phyloP scores from a whole-genome alignment of 305 asterid species.

The Salvia sclarea region DNA sequence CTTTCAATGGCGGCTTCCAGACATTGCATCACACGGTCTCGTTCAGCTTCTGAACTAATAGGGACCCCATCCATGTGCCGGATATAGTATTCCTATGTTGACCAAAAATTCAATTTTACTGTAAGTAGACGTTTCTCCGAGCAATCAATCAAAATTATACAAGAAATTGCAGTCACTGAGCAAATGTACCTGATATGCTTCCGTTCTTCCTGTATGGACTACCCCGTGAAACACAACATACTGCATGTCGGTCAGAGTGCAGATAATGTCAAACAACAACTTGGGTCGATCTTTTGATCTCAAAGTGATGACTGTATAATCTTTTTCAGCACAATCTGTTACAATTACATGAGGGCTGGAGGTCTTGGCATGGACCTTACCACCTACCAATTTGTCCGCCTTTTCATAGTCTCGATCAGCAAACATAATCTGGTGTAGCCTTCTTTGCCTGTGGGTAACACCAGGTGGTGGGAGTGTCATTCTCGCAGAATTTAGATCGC shows the following conservation, averaged over 20 bases:
- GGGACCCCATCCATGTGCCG: slow-evolving; percentile 84
- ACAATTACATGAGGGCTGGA: slow-evolving; percentile 57
- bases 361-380: slow-evolving; percentile 39
- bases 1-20: slow-evolving; percentile 87
- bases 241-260: slow-evolving; percentile 85
- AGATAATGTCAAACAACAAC: slow-evolving; percentile 72
- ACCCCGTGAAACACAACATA: slow-evolving; percentile 80
- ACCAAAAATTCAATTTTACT: slow-evolving; percentile 10
- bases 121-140: not conserved
- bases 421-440: slow-evolving; percentile 83
- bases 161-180: not conserved
- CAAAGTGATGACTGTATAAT: slow-evolving; percentile 73
- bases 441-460: slow-evolving; percentile 65
- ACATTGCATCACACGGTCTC: slow-evolving; percentile 71
- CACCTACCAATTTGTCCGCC: slow-evolving; percentile 37
- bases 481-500: slow-evolving; percentile 55
- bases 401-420: slow-evolving; percentile 73
- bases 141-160: not conserved
- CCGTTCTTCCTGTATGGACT: slow-evolving; percentile 62
- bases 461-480: slow-evolving; percentile 72
- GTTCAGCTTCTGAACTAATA: slow-evolving; percentile 74
- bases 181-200: slow-evolving; percentile 66
- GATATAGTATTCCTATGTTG: slow-evolving; percentile 66
- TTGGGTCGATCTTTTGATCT: slow-evolving; percentile 75
- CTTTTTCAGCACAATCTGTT: slow-evolving; percentile 59